Percentiles rank a stretch among this genome's conserved stretches.
Evolutionary conservation across 2,329 filamentous ascomycete species (phyloP).

Genomic region (Phialemonium atrogriseum): DNA sequence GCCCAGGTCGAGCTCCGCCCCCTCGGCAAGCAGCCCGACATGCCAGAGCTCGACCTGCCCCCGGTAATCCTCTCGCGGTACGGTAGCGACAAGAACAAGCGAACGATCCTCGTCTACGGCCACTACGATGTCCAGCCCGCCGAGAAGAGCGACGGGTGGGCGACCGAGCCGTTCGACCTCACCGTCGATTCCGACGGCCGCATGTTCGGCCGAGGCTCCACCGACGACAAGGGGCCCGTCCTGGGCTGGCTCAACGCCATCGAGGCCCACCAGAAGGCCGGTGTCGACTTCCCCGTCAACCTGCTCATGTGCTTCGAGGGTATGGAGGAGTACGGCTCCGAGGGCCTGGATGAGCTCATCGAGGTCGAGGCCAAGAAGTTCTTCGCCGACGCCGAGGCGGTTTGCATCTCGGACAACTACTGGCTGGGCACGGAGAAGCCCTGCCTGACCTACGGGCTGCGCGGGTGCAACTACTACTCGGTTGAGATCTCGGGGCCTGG

Average conservation of each 20-base stretch:
- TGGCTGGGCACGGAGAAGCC: slow-evolving; percentile 99
- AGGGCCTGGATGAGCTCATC: slow-evolving; percentile 93
- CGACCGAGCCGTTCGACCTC: slow-evolving; percentile 86
- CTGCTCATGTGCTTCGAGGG: slow-evolving; percentile 99
- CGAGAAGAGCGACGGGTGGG: slow-evolving; percentile 88
- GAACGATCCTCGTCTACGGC: slow-evolving; percentile 92
- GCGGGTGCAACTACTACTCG: slow-evolving; percentile 97
- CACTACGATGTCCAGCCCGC: slow-evolving; percentile 99
- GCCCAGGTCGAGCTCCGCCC: slow-evolving; percentile 80
- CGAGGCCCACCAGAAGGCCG: slow-evolving; percentile 92
- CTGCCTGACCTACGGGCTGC: slow-evolving; percentile 92
- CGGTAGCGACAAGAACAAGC: slow-evolving; percentile 84
- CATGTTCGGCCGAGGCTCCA: slow-evolving; percentile 94
- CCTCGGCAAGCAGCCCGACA: slow-evolving; percentile 85
- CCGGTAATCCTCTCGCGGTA: slow-evolving; percentile 90
- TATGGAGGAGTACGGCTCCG: slow-evolving; percentile 98
- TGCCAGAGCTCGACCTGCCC: slow-evolving; percentile 83
- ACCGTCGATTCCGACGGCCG: slow-evolving; percentile 81
- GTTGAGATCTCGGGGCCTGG: slow-evolving; percentile 85
- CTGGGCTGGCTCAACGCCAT: slow-evolving; percentile 97
- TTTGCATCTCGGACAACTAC: slow-evolving; percentile 99
- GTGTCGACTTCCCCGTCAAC: slow-evolving; percentile 92
- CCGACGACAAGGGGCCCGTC: slow-evolving; percentile 96
- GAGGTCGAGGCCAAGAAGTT: slow-evolving; percentile 82
- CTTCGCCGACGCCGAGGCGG: slow-evolving; percentile 91